Evolutionary conservation across 2,329 filamentous ascomycete species (phyloP).

Genomic region (Didymella pomorum): DNA sequence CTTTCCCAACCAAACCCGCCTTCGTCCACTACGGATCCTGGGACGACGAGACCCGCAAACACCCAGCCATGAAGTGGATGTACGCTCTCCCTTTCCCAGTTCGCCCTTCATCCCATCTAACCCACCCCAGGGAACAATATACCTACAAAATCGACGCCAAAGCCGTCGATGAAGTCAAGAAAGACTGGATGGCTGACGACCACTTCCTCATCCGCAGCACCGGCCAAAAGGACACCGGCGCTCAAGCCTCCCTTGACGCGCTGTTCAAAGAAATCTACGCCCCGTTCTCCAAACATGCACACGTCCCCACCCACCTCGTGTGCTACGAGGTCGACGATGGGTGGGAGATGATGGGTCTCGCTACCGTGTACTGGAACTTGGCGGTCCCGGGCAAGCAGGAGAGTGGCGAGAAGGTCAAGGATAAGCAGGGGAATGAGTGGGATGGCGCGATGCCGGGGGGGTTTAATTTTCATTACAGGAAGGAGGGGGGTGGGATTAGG

Average conservation of each 20-base stretch:
- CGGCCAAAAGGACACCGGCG: slow-evolving; percentile 17
- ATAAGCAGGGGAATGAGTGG: slow-evolving; percentile 19
- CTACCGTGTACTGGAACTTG: slow-evolving; percentile 20
- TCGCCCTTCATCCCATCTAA: neutral
- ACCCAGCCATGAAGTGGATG: slow-evolving; percentile 28
- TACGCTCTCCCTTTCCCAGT: neutral
- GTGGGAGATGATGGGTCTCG: slow-evolving; percentile 24
- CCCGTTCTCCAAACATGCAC: slow-evolving; percentile 12
- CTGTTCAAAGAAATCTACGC: slow-evolving; percentile 23
- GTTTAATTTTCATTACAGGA: slow-evolving; percentile 21
- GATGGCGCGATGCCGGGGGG: slow-evolving; percentile 20
- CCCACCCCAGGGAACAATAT: slow-evolving; percentile 19
- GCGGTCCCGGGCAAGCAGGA: slow-evolving; percentile 17
- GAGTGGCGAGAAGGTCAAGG: slow-evolving; percentile 14
- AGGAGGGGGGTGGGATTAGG: slow-evolving; percentile 9
- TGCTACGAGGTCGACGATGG: slow-evolving; percentile 20
- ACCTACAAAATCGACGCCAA: slow-evolving; percentile 16
- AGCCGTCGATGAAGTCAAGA: slow-evolving; percentile 13
- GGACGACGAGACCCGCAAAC: slow-evolving; percentile 21
- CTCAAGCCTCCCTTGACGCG: slow-evolving; percentile 3
- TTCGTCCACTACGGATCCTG: slow-evolving; percentile 22
- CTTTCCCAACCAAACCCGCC: slow-evolving; percentile 22
- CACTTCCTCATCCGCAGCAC: slow-evolving; percentile 19
- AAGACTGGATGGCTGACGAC: slow-evolving; percentile 6
- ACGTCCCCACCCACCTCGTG: slow-evolving; percentile 17